Evolutionary conservation across 192 early-diverging fungal species (phyloP), one percentile per base, ranked within the genome.

Genomic region (Coemansia javaensis): DNA sequence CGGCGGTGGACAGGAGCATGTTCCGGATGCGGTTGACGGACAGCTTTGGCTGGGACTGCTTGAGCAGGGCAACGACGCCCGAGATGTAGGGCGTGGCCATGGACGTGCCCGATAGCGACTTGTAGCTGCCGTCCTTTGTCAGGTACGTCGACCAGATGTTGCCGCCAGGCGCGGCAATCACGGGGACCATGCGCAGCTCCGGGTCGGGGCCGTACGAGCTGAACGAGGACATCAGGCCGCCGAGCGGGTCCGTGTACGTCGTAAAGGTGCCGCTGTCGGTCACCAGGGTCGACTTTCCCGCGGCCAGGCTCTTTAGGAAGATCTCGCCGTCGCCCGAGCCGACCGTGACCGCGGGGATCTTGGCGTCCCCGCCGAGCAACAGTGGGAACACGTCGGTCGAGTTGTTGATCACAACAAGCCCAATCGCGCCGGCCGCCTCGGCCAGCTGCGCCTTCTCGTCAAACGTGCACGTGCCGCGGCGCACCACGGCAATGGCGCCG

Each of bases 81-180:
- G 82, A 68, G 13, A 85, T 56, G 50, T 86, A 85, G 0, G 90
- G 86, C 30, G 79, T 75, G 12, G 90, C 75, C 90, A 93, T 90
- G 23, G 84, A 87, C 12, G 90, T 90, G 13, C 88, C 90, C n/a
- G 80, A 77, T 12, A 74, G 38, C 20, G 75, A 46, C 16, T 42
- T 53, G 11, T 72, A 79, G 14, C 32, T 16, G 14, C 73, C 68
- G 28, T 48, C 36, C 20, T 53, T 60, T 13, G 59, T 37, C 12
- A 68, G 81, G 46, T 70, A 82, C 32, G 81, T 80, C 15, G 85
- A 85, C 42, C 67, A 80, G 16, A 87, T 87, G 39, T 79, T 68
- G 15, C 82, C 82, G 16, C 85, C 85, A 12, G 85, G 85, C 1
- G 78, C 85, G 11, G 63, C 75, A 5, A 85, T 45, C 23, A 82